These are phyloP conservation scores for Fistulifera pelliculosa DNA, from an alignment of 108 stramenopile genomes.

Conservation along the genomic window DNA sequence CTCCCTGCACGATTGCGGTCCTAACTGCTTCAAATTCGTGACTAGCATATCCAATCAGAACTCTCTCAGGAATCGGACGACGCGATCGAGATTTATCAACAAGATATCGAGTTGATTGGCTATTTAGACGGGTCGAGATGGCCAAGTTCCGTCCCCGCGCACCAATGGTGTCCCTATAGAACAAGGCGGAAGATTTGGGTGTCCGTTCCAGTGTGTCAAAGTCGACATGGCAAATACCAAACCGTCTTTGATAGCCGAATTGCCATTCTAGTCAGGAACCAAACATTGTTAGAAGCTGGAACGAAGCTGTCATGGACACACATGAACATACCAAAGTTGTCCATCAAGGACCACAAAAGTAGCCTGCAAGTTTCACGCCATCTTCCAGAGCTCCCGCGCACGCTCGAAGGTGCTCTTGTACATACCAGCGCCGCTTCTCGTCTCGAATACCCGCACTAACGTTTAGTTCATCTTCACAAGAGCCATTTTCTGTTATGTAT, in stretches of 20 bases:
- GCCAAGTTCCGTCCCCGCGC: constrained; percentile 38
- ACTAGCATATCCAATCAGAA: constrained; percentile 33
- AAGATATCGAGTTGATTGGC: neutral
- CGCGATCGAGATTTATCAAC: neutral
- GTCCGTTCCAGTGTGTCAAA: constrained; percentile 73
- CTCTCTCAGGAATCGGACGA: constrained; percentile 20
- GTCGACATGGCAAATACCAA: constrained; percentile 86
- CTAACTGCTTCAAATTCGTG: constrained; percentile 26
- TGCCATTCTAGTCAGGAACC: constrained; percentile 59
- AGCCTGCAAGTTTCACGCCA: constrained; percentile 79
- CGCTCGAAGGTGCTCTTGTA: constrained; percentile 59
- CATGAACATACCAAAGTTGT: constrained; percentile 51
- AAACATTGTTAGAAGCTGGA: too few relatives aligned
- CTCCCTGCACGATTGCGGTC: constrained; percentile 46
- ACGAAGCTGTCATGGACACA: too few relatives aligned
- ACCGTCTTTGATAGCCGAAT: constrained; percentile 77
- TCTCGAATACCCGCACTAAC: constrained; percentile 43
- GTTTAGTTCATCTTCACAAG: constrained; percentile 50
- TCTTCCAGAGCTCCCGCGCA: constrained; percentile 53
- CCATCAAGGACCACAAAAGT: constrained; percentile 91
- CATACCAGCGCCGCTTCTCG: constrained; percentile 35
- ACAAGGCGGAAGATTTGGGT: constrained; percentile 68
- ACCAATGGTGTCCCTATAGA: constrained; percentile 48
- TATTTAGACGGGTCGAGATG: neutral
- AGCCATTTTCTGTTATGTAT: constrained; percentile 76